Conservation (phyloP, 2,329 filamentous ascomycete species). For the Alternaria infectoria region DNA sequence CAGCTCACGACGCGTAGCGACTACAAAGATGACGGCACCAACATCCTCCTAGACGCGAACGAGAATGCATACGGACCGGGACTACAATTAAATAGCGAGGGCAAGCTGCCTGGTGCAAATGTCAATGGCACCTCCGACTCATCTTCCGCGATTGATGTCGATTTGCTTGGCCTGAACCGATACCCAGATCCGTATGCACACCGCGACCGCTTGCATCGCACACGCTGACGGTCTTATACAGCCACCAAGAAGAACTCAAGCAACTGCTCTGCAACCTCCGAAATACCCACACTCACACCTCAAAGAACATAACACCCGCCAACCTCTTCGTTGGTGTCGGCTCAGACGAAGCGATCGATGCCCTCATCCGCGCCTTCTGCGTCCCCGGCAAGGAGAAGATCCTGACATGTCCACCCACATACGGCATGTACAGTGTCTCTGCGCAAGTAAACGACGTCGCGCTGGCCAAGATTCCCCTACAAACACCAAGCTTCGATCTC, state of each 20-base stretch:
- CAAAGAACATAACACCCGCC: conserved; percentile 73
- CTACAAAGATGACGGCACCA: conserved; percentile 98
- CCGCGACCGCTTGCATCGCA: not conserved
- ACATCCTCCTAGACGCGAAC: conserved; percentile 95
- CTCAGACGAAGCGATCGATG: conserved; percentile 96
- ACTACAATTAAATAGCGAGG: conserved; percentile 60
- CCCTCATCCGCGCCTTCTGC: conserved; percentile 91
- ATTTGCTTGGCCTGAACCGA: conserved; percentile 84
- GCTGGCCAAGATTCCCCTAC: conserved; percentile 84
- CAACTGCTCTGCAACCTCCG: conserved; percentile 84
- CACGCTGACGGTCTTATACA: conserved; percentile 30
- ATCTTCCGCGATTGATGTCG: conserved; percentile 63
- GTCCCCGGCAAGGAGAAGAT: conserved; percentile 85
- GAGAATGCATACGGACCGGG: conserved; percentile 95
- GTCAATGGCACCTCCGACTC: conserved; percentile 47
- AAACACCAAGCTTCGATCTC: conserved; percentile 75
- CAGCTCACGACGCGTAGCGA: conserved; percentile 64
- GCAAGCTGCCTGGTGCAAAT: conserved; percentile 55
- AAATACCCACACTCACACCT: conserved; percentile 82
- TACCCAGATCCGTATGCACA: conserved; percentile 81
- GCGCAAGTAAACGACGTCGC: conserved; percentile 92
- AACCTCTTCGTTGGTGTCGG: conserved; percentile 95
- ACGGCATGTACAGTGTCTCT: conserved; percentile 97
- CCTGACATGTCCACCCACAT: conserved; percentile 93
- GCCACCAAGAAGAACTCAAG: conserved; percentile 86